Base-by-base conservation (phyloP, 345 rosid species). In the Draba incana region DNA sequence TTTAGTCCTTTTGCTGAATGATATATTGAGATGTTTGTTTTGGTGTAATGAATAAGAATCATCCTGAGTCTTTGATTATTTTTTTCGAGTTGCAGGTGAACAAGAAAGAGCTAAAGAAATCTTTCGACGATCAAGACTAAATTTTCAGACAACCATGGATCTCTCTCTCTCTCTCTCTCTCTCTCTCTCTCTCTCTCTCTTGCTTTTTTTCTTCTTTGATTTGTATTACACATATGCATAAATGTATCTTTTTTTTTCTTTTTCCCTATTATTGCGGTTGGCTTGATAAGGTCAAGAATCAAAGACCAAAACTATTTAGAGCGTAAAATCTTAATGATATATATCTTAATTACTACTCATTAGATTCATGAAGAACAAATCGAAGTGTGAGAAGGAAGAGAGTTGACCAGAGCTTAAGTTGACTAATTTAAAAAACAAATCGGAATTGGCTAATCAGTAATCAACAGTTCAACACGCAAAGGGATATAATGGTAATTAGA, bases 91-190 rank as follows among this genome's bases (percentile, higher is more conserved):
- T 78, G 35, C 82, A 94, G 98, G 98, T 94, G 72, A 94, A 94
- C 76, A 94, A 94, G 55, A 94, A 94, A 64, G 98, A 87, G 77
- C 74, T 91, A 81, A 91, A 86, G 85, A 89, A 80, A 69, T 69
- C 77, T 74, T 72, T 94, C 68, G 73, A 78, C n/a, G 27, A 46
- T 39, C 77, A 86, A 24, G 52, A 69, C 9, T 83, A 76, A 78
- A 49, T 46, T 23, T 24, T 68, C 12, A 30, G 23, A 55, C 65
- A 68, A 56, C 9, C 42, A 69, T 54, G 23, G 50, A 66, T 15
- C 33, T n/a, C 57, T 57, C 31, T 31, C 62, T 56, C 30, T 44
- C 35, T 31, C 7, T 31, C 31, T 28, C 31, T 6, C 62, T 56
- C 30, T 15, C 33, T n/a, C 57, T 57, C 31, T 31, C 62, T 56